phyloP scores from a whole-genome alignment of 805 yeast species.

The Wickerhamomyces ciferrii region DNA sequence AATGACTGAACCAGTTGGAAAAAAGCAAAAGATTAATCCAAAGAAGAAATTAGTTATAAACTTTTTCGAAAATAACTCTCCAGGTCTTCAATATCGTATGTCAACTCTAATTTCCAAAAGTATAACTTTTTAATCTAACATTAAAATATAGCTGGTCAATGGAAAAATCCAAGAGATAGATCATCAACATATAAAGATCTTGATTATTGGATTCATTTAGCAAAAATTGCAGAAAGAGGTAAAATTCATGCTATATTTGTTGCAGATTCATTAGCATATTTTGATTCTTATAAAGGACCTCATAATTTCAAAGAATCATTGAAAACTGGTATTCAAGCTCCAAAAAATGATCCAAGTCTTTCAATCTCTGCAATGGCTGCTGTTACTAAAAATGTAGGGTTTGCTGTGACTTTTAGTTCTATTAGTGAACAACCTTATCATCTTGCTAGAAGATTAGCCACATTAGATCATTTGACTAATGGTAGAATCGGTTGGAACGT shows the following conservation, averaged over 20 bases:
- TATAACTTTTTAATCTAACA: too few relatives aligned
- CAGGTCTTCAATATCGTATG: slow-evolving; percentile 4
- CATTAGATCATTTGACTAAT: slow-evolving; percentile 24
- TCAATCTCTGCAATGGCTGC: slow-evolving; percentile 33
- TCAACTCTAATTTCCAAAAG: too few relatives aligned
- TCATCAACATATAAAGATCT: slow-evolving; percentile 5
- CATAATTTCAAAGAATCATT: neutral
- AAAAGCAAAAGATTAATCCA: neutral
- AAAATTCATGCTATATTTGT: slow-evolving; percentile 28
- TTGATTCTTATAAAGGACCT: slow-evolving; percentile 25
- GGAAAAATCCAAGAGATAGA: slow-evolving; percentile 5
- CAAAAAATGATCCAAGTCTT: slow-evolving; percentile 30
- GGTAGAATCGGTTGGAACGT: slow-evolving; percentile 37
- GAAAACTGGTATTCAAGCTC: slow-evolving; percentile 22
- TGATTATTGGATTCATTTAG: slow-evolving; percentile 30
- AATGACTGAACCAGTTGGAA: neutral
- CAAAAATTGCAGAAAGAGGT: slow-evolving; percentile 27
- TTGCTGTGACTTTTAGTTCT: slow-evolving; percentile 31
- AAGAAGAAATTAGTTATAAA: slow-evolving; percentile 25
- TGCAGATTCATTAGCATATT: slow-evolving; percentile 32
- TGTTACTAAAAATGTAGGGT: slow-evolving; percentile 28
- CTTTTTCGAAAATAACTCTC: slow-evolving; percentile 31
- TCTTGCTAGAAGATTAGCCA: slow-evolving; percentile 24
- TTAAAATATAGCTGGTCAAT: too few relatives aligned
- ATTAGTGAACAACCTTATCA: slow-evolving; percentile 32